phyloP scores from a whole-genome alignment of 805 yeast genomes.

The Nakazawaea ishiwadae region DNA sequence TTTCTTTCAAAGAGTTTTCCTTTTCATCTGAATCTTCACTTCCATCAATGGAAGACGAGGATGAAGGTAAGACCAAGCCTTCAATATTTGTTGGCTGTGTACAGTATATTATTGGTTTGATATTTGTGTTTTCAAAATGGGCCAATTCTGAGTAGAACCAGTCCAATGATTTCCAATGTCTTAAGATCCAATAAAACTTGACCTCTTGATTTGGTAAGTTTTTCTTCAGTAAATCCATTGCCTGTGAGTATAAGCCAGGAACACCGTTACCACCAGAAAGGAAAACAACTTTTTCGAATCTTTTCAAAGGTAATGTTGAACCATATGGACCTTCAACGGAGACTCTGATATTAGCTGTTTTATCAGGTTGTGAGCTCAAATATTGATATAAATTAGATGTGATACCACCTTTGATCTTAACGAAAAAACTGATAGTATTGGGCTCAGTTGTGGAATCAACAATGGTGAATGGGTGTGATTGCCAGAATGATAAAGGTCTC shows the following conservation, averaged over 20 bases:
- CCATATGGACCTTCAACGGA: conserved; percentile 67
- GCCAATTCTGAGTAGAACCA: conserved; percentile 45
- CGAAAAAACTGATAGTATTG: conserved; percentile 25
- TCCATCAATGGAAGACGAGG: not conserved
- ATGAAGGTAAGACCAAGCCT: conserved; percentile 13
- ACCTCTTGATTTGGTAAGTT: conserved; percentile 26
- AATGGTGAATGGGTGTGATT: conserved; percentile 40
- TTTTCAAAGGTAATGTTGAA: conserved; percentile 30
- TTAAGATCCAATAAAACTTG: conserved; percentile 60
- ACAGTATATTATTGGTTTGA: conserved; percentile 37
- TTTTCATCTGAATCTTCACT: conserved; percentile 16
- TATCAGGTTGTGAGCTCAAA: conserved; percentile 21
- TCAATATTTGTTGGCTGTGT: conserved; percentile 26
- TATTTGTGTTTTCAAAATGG: conserved; percentile 26
- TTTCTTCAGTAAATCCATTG: conserved; percentile 22
- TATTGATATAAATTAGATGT: conserved; percentile 23
- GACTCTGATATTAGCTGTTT: conserved; percentile 29
- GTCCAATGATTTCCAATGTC: conserved; percentile 44
- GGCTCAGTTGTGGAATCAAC: conserved; percentile 18
- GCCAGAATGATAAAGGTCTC: conserved; percentile 37
- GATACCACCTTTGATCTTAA: conserved; percentile 34
- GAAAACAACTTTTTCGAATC: conserved; percentile 33
- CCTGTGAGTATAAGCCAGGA: conserved; percentile 45
- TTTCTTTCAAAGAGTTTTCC: conserved; percentile 12
- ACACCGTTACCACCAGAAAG: conserved; percentile 53